Evolutionary conservation across 78 protist species (phyloP), one percentile per base, ranked within the genome.

Genomic region (Dictyostelium brefeldianum): DNA sequence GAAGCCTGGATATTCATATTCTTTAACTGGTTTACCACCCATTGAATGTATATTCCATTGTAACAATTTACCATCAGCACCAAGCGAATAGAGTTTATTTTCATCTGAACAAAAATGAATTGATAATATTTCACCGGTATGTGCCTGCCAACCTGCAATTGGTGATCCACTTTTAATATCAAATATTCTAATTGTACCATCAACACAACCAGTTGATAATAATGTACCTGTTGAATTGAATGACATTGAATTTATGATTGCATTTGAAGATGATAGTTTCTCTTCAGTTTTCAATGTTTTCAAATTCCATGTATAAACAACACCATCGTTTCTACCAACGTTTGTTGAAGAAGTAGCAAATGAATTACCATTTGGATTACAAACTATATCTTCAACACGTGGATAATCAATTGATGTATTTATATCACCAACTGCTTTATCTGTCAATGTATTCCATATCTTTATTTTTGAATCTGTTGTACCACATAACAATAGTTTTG

Each of bases 361-460:
- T 65, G 93, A 87, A 51, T 87, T 87, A 25, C 93, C 93, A 77
- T 87, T 87, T 9, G 93, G 93, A 77, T 87, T 87, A 14, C 84
- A 77, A 5, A 69, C 93, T 9, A 87, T 50, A 65, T 87, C 93
- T 14, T 87, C 93, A 50, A 87, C 93, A 17, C 93, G n/a, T 46
- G 93, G 93, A 46, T 47, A 87, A 17, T 87, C 93, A 3, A 36
- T 57, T 1, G 93, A 59, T 22, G 84, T 87, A 17, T 87, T 87
- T 2, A 87, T 87, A 65, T 87, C 93, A n/a, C 93, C 93, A n/a
- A 87, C 48, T 15, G 93, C 93, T 15, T 87, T 87, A 41, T 87
- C 93, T 0, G 93, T 87, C 1, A 62, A 46, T 8, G 79, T 56
- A 51, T 87, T 87, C 93, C 93, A 87, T 36, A 87, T 31, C 18